Percentiles rank a stretch among this genome's conserved stretches.
Conservation (phyloP, 495 filamentous ascomycete genomes). For the Rostrohypoxylon terebratum region DNA sequence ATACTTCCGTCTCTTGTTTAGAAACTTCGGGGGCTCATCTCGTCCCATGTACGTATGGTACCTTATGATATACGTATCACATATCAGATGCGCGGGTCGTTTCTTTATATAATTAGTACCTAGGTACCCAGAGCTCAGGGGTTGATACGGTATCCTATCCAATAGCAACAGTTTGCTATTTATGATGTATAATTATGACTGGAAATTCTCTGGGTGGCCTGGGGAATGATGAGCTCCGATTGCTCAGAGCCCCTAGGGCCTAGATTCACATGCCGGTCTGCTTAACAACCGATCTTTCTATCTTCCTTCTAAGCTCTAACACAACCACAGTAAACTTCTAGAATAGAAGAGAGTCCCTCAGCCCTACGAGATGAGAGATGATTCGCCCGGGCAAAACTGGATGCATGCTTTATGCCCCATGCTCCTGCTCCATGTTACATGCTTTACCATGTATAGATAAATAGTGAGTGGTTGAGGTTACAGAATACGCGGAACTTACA, state of each 20-base stretch:
- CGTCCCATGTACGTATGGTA: neutral
- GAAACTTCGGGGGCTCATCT: neutral
- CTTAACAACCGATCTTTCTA: neutral
- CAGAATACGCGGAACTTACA: slow-evolving; percentile 9
- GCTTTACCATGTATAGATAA: slow-evolving; percentile 6
- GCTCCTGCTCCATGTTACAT: neutral
- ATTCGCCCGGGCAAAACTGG: slow-evolving; percentile 15
- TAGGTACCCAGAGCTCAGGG: neutral
- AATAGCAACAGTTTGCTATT: slow-evolving; percentile 12
- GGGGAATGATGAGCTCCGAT: slow-evolving; percentile 6
- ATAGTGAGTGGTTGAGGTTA: slow-evolving; percentile 18
- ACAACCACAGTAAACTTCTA: slow-evolving; percentile 2
- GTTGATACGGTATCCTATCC: slow-evolving; percentile 6
- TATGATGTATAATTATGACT: neutral
- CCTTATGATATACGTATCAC: too few species aligned
- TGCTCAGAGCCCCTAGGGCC: neutral
- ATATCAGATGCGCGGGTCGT: neutral
- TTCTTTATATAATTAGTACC: neutral
- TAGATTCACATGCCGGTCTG: neutral
- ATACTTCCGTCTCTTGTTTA: slow-evolving; percentile 4
- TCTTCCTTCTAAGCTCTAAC: slow-evolving; percentile 14
- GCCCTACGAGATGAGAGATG: neutral
- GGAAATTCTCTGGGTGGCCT: neutral
- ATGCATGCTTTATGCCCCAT: slow-evolving; percentile 1
- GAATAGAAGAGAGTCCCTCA: slow-evolving; percentile 10